A percentile compares a stretch with the other conserved stretches of the same genome.
phyloP scores from a whole-genome alignment of 441 rosid genomes.

The Cnidoscolus chayamansa region DNA sequence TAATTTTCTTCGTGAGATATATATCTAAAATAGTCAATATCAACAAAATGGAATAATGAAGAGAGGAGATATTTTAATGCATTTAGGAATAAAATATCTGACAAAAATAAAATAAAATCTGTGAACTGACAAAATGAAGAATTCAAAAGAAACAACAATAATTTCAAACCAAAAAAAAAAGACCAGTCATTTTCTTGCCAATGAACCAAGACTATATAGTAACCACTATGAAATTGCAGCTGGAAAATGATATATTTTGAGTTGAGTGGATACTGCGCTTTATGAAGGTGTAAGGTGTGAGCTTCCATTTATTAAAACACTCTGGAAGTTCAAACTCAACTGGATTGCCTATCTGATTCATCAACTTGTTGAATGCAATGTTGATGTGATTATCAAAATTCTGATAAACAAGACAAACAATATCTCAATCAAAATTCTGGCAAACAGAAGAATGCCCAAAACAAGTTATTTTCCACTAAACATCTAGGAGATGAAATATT shows the following conservation, averaged over 20 bases:
- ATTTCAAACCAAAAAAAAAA: background rate
- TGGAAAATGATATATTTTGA: background rate
- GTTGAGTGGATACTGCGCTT: constrained; percentile 79
- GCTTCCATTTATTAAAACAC: constrained; percentile 64
- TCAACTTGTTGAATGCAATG: constrained; percentile 54
- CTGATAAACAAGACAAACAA: no score
- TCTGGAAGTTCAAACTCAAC: constrained; percentile 89
- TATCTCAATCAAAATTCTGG: constrained; percentile 51
- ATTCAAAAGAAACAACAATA: background rate
- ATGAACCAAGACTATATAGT: background rate
- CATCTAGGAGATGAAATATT: background rate
- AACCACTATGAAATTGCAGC: background rate
- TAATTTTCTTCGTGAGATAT: constrained; percentile 76
- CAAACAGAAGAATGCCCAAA: background rate
- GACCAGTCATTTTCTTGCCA: background rate
- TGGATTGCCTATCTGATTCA: constrained; percentile 55
- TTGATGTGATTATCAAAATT: constrained; percentile 30
- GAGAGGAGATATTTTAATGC: background rate
- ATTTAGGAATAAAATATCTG: background rate
- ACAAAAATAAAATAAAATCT: background rate
- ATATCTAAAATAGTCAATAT: constrained; percentile 56
- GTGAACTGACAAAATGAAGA: background rate
- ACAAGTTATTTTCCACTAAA: no score
- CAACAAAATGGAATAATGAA: constrained; percentile 21
- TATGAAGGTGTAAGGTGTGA: constrained; percentile 55